A percentile compares a stretch with the other conserved stretches of the same genome.
Conservation (phyloP, 2,329 filamentous ascomycete genomes). For the Arthrobotrys musiformis region DNA sequence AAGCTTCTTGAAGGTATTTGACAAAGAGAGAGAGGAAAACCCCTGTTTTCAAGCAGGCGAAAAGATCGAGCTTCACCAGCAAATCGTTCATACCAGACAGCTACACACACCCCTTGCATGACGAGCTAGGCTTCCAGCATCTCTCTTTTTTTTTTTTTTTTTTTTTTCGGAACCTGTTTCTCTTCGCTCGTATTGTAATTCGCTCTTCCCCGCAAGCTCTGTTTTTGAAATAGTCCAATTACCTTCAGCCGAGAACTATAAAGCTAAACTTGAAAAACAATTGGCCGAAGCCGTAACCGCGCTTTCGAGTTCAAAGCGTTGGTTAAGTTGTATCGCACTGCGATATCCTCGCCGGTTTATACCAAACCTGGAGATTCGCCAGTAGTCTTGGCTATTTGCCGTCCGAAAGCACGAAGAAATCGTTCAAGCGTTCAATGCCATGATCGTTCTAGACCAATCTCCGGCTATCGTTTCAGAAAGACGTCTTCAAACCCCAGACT, state of each 20-base stretch:
- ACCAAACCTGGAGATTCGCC: not conserved
- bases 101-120: not conserved
- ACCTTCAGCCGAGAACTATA: too few species aligned
- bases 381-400: not conserved
- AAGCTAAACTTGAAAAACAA: not conserved
- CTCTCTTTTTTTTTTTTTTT: not conserved
- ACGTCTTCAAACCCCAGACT: too few species aligned
- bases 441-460: conserved; percentile 7
- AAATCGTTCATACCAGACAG: not conserved
- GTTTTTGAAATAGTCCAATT: not conserved
- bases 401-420: not conserved
- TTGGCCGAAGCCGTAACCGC: not conserved
- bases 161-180: too few species aligned
- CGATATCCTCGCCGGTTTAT: not conserved
- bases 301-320: not conserved
- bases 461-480: not conserved
- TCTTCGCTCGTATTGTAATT: not conserved
- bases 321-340: not conserved
- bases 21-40: not conserved
- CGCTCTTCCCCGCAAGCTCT: not conserved
- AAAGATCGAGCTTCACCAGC: not conserved
- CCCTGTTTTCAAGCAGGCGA: not conserved
- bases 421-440: too few species aligned
- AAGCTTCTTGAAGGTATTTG: not conserved
- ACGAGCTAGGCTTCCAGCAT: not conserved